Evolutionary conservation across 2,329 filamentous ascomycete genomes (phyloP).

Genomic region (Microdochium paspali): DNA sequence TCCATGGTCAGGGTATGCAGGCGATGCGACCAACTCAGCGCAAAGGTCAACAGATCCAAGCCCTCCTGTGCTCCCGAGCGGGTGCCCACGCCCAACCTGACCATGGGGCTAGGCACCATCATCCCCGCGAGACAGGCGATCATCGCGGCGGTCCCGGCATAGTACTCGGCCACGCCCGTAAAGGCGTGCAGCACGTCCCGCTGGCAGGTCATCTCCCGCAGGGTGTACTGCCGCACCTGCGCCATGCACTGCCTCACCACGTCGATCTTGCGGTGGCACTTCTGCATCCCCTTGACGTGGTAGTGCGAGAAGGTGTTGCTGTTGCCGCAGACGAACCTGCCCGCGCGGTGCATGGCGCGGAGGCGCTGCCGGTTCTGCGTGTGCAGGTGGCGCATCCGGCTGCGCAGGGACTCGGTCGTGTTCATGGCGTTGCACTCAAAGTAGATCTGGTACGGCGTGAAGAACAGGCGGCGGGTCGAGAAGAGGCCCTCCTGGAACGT

Average conservation of each 20-base stretch:
- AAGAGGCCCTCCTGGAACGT: slow-evolving; percentile 5
- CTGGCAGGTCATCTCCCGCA: neutral
- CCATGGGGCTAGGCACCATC: neutral
- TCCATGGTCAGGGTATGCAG: neutral
- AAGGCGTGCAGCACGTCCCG: slow-evolving; percentile 1
- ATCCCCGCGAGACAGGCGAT: neutral
- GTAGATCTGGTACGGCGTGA: slow-evolving; percentile 3
- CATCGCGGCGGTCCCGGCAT: neutral
- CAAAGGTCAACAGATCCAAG: neutral
- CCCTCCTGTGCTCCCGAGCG: neutral
- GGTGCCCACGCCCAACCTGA: neutral
- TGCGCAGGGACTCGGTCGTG: neutral
- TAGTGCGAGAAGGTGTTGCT: neutral
- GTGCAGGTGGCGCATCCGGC: neutral
- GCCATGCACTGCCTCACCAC: neutral
- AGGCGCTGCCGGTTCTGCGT: neutral
- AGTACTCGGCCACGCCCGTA: neutral
- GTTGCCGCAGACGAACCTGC: neutral
- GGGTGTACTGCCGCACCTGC: neutral
- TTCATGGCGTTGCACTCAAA: slow-evolving; percentile 4
- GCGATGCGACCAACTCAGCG: neutral
- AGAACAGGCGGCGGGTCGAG: slow-evolving; percentile 4
- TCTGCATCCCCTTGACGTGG: neutral
- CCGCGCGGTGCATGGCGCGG: neutral
- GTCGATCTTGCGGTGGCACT: slow-evolving; percentile 1